phyloP scores from a whole-genome alignment of 345 rosid species.

The Linum lewisii region DNA sequence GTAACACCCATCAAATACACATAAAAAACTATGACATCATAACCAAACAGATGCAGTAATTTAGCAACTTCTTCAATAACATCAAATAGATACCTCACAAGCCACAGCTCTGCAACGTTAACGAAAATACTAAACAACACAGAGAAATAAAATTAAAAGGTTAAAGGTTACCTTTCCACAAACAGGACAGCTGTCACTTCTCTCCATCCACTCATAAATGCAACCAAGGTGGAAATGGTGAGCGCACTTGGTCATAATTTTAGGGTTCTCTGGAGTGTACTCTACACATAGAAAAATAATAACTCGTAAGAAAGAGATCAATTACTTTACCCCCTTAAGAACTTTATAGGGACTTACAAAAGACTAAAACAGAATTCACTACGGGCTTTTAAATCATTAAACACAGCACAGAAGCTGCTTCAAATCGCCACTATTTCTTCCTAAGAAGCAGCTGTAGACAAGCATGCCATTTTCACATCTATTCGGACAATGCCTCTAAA shows the following conservation, averaged over 20 bases:
- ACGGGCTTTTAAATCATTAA: neutral
- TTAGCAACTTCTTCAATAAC: too few species aligned
- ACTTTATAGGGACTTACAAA: conserved; percentile 3
- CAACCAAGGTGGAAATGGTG: conserved; percentile 99
- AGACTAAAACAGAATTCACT: conserved; percentile 7
- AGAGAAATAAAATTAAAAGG: neutral
- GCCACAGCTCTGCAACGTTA: too few species aligned
- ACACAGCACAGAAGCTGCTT: neutral
- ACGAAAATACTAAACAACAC: neutral
- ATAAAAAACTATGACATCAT: too few species aligned
- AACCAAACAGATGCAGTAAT: too few species aligned
- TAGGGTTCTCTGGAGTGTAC: conserved; percentile 87
- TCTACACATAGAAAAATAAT: conserved; percentile 41
- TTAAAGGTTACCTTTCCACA: conserved; percentile 75
- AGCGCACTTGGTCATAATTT: conserved; percentile 76
- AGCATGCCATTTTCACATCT: too few species aligned
- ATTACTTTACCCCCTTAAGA: neutral
- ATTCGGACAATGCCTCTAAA: too few species aligned
- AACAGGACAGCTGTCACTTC: conserved; percentile 95
- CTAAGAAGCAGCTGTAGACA: too few species aligned
- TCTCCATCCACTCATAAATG: conserved; percentile 99
- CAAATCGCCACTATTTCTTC: neutral
- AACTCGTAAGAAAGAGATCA: neutral
- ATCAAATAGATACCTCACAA: too few species aligned
- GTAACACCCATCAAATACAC: too few species aligned